These are phyloP conservation scores for Curvularia sp. DNA, from an alignment of 2,329 filamentous ascomycete genomes.

Conservation along the genomic window DNA sequence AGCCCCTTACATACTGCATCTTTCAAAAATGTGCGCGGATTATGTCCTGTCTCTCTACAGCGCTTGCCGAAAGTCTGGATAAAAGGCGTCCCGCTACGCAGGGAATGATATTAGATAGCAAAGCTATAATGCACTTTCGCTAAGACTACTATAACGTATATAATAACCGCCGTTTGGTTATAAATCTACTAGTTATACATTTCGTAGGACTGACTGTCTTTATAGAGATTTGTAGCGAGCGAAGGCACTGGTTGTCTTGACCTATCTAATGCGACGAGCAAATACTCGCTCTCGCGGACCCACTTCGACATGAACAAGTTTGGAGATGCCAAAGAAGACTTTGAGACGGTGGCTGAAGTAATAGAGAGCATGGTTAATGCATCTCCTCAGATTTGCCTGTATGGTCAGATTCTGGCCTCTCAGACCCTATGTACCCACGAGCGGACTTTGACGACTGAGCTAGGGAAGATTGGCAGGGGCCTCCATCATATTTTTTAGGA, in stretches of 20 bases:
- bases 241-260: conserved; percentile 32
- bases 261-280: conserved; percentile 18
- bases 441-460: no score
- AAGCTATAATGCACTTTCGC: no score
- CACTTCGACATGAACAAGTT: conserved; percentile 40
- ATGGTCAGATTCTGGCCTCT: no score
- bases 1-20: not conserved
- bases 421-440: no score
- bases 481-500: no score
- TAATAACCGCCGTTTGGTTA: no score
- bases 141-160: no score
- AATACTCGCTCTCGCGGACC: conserved; percentile 30
- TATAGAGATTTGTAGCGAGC: conserved; percentile 31
- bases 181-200: conserved; percentile 2
- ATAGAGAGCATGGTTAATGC: no score
- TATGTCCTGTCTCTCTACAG: not conserved
- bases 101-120: no score
- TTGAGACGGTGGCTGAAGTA: conserved; percentile 23
- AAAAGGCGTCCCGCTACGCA: no score
- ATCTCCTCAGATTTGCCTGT: no score
- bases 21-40: not conserved
- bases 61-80: not conserved
- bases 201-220: not conserved
- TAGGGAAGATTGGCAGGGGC: no score
- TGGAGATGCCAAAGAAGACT: conserved; percentile 27